Conservation (phyloP, 305 asterid genomes). For the Petunia hybrid region DNA sequence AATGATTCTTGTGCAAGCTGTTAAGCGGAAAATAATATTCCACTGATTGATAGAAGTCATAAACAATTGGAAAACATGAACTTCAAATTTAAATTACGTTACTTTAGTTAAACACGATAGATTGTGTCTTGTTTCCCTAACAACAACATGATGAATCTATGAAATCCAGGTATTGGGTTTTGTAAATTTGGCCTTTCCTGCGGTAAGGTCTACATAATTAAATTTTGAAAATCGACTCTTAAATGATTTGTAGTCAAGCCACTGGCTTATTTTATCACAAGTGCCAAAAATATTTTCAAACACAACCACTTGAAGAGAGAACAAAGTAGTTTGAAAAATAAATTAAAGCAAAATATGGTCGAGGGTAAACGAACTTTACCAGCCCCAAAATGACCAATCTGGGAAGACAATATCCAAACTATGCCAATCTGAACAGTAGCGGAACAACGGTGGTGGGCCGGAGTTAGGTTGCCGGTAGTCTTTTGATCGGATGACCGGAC, state of each 20-base stretch:
- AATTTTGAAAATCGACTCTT: background rate
- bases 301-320: too few species aligned
- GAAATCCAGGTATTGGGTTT: background rate
- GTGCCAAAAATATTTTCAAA: too few species aligned
- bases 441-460: conserved; percentile 68
- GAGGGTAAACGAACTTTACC: conserved; percentile 51
- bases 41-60: background rate
- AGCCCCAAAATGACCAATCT: conserved; percentile 98
- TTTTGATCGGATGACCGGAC: conserved; percentile 60
- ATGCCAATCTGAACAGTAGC: conserved; percentile 79
- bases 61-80: background rate
- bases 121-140: background rate
- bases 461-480: conserved; percentile 51
- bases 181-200: background rate
- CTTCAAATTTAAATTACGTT: background rate
- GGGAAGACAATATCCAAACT: conserved; percentile 93
- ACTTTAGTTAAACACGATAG: background rate
- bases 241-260: too few species aligned
- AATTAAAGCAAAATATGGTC: background rate
- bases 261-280: too few species aligned
- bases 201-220: background rate
- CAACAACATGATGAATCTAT: background rate
- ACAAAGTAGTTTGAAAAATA: too few species aligned
- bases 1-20: background rate
- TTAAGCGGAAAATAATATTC: background rate